phyloP scores from a whole-genome alignment of 352 stramenopile genomes.

The Pythium aphanidermatum region DNA sequence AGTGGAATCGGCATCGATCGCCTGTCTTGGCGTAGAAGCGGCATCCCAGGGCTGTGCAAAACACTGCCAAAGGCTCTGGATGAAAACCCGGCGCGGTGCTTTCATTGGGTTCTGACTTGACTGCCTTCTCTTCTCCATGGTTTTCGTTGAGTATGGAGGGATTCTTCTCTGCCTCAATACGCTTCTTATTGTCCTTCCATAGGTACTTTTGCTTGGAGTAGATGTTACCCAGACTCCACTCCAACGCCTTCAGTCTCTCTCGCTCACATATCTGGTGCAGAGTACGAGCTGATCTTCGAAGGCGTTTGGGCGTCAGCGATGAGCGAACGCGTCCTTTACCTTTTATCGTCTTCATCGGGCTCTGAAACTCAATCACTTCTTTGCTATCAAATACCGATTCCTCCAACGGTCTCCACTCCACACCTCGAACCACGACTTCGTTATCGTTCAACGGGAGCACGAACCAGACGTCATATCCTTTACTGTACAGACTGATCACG shows the following conservation, averaged over 20 bases:
- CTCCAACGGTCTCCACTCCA: constrained; percentile 20
- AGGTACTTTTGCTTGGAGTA: constrained; percentile 37
- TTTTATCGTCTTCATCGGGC: constrained; percentile 6
- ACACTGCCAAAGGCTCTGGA: constrained; percentile 39
- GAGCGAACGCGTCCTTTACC: constrained; percentile 3
- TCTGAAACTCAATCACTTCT: constrained; percentile 2
- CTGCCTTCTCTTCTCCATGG: neutral
- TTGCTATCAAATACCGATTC: constrained; percentile 1
- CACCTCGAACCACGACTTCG: constrained; percentile 14
- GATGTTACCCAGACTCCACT: constrained; percentile 67
- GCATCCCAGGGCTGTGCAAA: constrained; percentile 37
- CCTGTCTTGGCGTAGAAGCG: constrained; percentile 56
- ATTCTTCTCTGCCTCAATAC: constrained; percentile 35
- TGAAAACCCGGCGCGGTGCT: neutral
- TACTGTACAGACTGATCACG: constrained; percentile 35
- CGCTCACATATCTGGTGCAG: constrained; percentile 19
- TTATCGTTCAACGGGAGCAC: constrained; percentile 31
- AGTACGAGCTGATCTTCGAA: constrained; percentile 12
- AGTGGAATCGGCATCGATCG: constrained; percentile 59
- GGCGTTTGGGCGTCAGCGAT: constrained; percentile 6
- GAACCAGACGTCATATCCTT: constrained; percentile 55
- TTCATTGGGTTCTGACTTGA: neutral
- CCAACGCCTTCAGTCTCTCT: constrained; percentile 42
- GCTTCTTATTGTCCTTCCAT: constrained; percentile 55
- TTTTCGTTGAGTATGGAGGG: constrained; percentile 5